Percentiles rank a stretch among this genome's conserved stretches.
phyloP scores from a whole-genome alignment of 345 rosid species.

The Turritis glabra region DNA sequence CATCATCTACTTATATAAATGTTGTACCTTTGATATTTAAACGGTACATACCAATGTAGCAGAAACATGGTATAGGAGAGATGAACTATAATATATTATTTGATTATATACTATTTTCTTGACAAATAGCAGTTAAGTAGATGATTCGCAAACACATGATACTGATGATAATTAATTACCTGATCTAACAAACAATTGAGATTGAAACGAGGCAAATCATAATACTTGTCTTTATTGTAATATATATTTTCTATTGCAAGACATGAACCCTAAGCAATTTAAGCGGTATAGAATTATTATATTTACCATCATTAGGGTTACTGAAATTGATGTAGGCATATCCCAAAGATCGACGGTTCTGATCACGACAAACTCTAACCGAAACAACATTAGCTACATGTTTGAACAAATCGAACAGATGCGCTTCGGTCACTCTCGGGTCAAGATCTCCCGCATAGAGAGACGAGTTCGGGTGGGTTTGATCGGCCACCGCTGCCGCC shows the following conservation, averaged over 20 bases:
- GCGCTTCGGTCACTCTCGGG: conserved; percentile 50
- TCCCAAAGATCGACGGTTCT: conserved; percentile 52
- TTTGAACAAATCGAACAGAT: conserved; percentile 54
- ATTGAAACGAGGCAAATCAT: not conserved
- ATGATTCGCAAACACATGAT: too few species aligned
- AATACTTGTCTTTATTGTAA: not conserved
- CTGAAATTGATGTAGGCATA: conserved; percentile 64
- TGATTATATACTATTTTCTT: too few species aligned
- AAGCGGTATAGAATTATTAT: not conserved
- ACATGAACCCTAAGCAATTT: not conserved
- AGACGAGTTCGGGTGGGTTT: conserved; percentile 43
- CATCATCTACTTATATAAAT: not conserved
- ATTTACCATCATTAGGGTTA: conserved; percentile 51
- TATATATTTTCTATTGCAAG: not conserved
- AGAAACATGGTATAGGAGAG: not conserved
- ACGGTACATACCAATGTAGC: not conserved
- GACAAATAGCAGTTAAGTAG: too few species aligned
- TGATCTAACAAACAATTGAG: not conserved
- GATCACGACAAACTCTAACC: conserved; percentile 64
- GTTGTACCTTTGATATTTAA: not conserved
- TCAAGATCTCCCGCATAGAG: conserved; percentile 71
- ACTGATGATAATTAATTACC: not conserved
- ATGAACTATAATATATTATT: not conserved
- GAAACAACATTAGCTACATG: conserved; percentile 51
- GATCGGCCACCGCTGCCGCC: not conserved